These are phyloP conservation scores for Talaromyces proteolyticus DNA, from an alignment of 495 filamentous ascomycete genomes.

Conservation along the genomic window DNA sequence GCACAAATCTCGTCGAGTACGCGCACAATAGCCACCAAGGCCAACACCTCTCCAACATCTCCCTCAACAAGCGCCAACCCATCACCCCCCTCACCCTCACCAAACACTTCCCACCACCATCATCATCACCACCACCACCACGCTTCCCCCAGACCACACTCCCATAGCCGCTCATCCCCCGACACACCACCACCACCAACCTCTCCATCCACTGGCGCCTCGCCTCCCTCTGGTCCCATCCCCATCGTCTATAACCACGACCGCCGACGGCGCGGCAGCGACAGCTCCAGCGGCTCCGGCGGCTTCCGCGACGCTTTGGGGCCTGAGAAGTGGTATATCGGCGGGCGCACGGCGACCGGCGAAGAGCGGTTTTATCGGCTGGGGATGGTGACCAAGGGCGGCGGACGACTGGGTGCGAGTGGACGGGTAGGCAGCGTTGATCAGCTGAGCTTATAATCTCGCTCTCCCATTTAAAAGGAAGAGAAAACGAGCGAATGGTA, in stretches of 20 bases:
- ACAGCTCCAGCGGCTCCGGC: slow-evolving; percentile 60
- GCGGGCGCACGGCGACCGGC: slow-evolving; percentile 74
- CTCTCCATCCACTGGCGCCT: slow-evolving; percentile 10
- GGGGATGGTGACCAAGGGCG: slow-evolving; percentile 51
- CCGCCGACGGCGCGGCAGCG: slow-evolving; percentile 64
- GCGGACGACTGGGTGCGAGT: slow-evolving; percentile 45
- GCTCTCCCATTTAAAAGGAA: no score
- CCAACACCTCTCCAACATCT: slow-evolving; percentile 13
- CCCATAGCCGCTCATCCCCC: slow-evolving; percentile 12
- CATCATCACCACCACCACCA: slow-evolving; percentile 17
- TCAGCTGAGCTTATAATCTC: slow-evolving; percentile 51
- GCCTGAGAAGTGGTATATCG: slow-evolving; percentile 84
- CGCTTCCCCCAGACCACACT: slow-evolving; percentile 17
- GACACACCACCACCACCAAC: slow-evolving; percentile 14
- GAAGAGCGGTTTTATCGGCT: slow-evolving; percentile 84
- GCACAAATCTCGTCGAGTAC: slow-evolving; percentile 32
- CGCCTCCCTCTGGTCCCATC: slow-evolving; percentile 9
- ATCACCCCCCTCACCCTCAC: slow-evolving; percentile 16
- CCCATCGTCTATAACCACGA: slow-evolving; percentile 32
- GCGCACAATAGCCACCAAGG: slow-evolving; percentile 38
- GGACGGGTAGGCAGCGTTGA: slow-evolving; percentile 56
- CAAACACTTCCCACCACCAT: slow-evolving; percentile 18
- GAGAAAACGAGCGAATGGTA: no score
- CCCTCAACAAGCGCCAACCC: slow-evolving; percentile 12
- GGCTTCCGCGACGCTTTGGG: slow-evolving; percentile 70